These are phyloP conservation scores for Phycomyces blakesleeanus DNA, from an alignment of 192 early-diverging fungal species.

Conservation along the genomic window DNA sequence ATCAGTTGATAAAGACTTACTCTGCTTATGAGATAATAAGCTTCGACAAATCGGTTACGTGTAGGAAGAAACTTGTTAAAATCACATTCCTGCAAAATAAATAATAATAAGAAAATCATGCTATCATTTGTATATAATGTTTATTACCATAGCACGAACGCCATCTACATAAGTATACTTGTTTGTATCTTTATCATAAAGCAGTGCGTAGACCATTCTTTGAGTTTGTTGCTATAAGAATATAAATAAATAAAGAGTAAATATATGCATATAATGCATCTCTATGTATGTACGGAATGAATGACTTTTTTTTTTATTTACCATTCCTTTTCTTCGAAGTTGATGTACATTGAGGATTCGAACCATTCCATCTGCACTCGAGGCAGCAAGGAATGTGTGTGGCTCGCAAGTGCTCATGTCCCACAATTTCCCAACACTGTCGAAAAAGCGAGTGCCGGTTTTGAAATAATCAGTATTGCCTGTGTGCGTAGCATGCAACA, in stretches of 20 bases:
- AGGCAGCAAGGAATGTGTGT: constrained; percentile 7
- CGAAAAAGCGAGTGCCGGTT: not conserved
- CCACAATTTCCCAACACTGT: not conserved
- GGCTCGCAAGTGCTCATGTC: not conserved
- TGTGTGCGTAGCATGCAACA: not conserved
- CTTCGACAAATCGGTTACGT: not conserved
- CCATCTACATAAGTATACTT: constrained; percentile 24
- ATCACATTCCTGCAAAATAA: not conserved
- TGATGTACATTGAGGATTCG: constrained; percentile 16
- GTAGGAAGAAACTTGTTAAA: not conserved
- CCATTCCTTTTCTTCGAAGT: not conserved
- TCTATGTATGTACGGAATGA: too few species aligned
- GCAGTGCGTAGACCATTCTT: constrained; percentile 14
- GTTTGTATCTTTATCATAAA: constrained; percentile 8
- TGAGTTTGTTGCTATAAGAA: constrained; percentile 1
- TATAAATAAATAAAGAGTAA: not conserved
- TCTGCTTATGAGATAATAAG: constrained; percentile 1
- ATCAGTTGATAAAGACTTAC: not conserved
- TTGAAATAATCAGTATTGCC: not conserved
- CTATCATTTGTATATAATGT: not conserved
- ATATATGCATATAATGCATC: not conserved
- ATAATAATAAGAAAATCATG: not conserved
- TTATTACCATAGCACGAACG: constrained; percentile 10
- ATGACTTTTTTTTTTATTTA: too few species aligned
- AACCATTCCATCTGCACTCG: constrained; percentile 15